Conservation (phyloP, 192 early-diverging fungal species). For the Allomyces arbusculus region DNA sequence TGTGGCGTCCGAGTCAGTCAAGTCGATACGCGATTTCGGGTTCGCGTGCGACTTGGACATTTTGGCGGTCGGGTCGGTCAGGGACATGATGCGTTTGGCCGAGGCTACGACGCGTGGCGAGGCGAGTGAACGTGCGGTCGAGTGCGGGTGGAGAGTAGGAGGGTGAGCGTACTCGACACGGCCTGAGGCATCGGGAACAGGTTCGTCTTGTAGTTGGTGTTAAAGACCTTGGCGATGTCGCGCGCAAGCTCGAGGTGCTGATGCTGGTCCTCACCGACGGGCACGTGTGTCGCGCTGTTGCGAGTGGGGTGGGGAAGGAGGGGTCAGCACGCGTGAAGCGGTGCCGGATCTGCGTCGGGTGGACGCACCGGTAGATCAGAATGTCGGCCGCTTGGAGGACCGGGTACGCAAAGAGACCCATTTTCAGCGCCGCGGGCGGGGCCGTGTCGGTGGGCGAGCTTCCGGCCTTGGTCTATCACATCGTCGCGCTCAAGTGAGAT, state of each 20-base stretch:
- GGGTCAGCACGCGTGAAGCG: neutral
- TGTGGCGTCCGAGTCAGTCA: slow-evolving; percentile 42
- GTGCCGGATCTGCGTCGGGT: neutral
- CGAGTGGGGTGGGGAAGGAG: neutral
- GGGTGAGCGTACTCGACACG: slow-evolving; percentile 29
- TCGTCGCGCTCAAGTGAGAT: too few relatives aligned
- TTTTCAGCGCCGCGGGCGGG: neutral
- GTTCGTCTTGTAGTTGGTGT: slow-evolving; percentile 37
- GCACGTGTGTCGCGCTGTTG: slow-evolving; percentile 50
- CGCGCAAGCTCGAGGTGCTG: slow-evolving; percentile 76
- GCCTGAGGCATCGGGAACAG: slow-evolving; percentile 48
- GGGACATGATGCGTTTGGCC: slow-evolving; percentile 66
- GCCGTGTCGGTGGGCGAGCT: too few relatives aligned
- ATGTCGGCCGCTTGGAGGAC: slow-evolving; percentile 84
- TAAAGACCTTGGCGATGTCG: slow-evolving; percentile 57
- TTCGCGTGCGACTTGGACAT: slow-evolving; percentile 77
- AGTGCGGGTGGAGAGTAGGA: neutral
- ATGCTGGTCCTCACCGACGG: slow-evolving; percentile 80
- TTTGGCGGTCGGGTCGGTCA: slow-evolving; percentile 50
- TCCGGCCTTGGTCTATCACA: neutral
- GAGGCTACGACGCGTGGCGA: slow-evolving; percentile 11
- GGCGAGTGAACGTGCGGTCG: neutral
- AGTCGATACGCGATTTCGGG: slow-evolving; percentile 49
- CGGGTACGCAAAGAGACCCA: slow-evolving; percentile 77
- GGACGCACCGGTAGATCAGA: slow-evolving; percentile 49